Base-by-base conservation (phyloP, 805 yeast species). In the Candida quercuum region DNA sequence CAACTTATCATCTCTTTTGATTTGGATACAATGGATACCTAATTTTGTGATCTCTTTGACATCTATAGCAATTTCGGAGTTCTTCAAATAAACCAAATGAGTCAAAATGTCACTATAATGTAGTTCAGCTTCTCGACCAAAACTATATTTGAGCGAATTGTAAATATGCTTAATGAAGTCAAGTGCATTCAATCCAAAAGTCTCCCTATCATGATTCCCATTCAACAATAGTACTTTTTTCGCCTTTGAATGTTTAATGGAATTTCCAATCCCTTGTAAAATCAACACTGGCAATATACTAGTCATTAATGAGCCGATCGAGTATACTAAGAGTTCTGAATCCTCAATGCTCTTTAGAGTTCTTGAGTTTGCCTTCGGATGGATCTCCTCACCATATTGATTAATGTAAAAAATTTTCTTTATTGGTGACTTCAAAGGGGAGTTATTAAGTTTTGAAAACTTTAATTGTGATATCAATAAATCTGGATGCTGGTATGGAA, bases 281-380 rank as follows among this genome's bases (percentile, higher is more conserved):
- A 86, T 72, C 6, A 87, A 61, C 0, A 87, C 78, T 0, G 98
- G 97, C 3, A 87, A 62, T 6, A 84, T 76, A 35, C 95, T 85
- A 0, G 98, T 89, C 81, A 85, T 84, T 26, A 89, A 64, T 1
- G 95, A 84, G 1, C 98, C 97, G 38, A 89, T 84, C 0, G 95
- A 84, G 53, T 79, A 86, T 0, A 89, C 64, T 0, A 88, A 61
- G 12, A 74, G 65, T 26, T 79, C 72, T 0, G 86, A 64, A 4
- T 63, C 52, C 16, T 65, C 51, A 3, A 87, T 54, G 18, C 72
- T 66, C 1, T 72, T 58, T 2, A 76, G 54, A 0, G 81, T 88
- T 33, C 85, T 63, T 3, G 76, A 59, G 46, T 81, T 81, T 1
- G 91, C 88, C 23, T 65, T 58, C 3, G 96, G 96, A 45, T 77